Evolutionary conservation across 2,329 filamentous ascomycete genomes (phyloP), one percentile per base, ranked within the genome.

Genomic region (Colletotrichum sp.): DNA sequence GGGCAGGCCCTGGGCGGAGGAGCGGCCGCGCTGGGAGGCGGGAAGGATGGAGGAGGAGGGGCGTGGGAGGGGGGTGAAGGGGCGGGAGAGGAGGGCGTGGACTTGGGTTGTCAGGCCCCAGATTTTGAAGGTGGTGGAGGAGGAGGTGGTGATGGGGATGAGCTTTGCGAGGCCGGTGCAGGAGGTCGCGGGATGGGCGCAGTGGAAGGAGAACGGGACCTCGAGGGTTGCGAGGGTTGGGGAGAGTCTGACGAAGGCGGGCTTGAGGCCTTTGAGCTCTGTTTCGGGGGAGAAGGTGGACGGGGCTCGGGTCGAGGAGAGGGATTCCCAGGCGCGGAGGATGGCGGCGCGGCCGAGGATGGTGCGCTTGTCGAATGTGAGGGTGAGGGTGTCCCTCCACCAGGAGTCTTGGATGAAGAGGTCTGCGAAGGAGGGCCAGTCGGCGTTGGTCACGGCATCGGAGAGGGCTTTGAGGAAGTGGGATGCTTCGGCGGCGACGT

Each of bases 351-450:
- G 28, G 16, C 36, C 65, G 30, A 48, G n/a, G 48, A 76, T 36
- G n/a, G 74, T 76, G 26, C 74, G 74, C 69, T 74, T 76, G 70
- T 76, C 74, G 24, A 76, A 76, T 14, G 74, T 76, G 14, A 76
- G 69, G 12, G 70, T 76, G n/a, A 76, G 43, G 43, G 7, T 32
- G 63, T 76, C 74, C 12, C n/a, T 52, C 74, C 74, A 76, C 52
- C 48, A 76, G 43, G 63, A 68, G 5, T 69, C n/a, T 5, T 76
- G 18, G 48, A 59, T 21, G 28, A 74, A 66, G 26, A 76, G 71
- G 21, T 21, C 24, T 10, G 26, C 70, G 28, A 76, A 76, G 43
- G 64, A 59, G 48, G 34, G 21, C 74, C 70, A 76, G 59, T 76
- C 59, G n/a, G 13, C 24, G 7, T 34, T 24, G 13, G 9, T 8